These are phyloP conservation scores for Lathyrus aphaca DNA, from an alignment of 306 rosid genomes.

Conservation along the genomic window DNA sequence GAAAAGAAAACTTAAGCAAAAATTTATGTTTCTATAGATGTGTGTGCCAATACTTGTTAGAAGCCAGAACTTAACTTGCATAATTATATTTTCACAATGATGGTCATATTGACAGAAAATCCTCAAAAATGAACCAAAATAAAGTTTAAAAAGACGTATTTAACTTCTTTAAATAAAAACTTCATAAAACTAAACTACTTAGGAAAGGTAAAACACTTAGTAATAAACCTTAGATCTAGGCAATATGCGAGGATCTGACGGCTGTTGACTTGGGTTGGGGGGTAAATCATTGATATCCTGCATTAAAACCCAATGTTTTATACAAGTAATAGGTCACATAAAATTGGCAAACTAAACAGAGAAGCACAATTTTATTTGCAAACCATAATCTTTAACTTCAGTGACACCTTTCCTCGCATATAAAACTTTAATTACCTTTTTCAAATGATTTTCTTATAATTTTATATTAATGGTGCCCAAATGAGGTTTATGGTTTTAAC, in stretches of 20 bases:
- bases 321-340: constrained; percentile 32
- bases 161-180: constrained; percentile 7
- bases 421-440: constrained; percentile 8
- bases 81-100: constrained; percentile 15
- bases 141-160: constrained; percentile 5
- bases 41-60: neutral
- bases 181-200: constrained; percentile 27
- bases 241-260: constrained; percentile 69
- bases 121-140: constrained; percentile 32
- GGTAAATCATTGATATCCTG: constrained; percentile 77
- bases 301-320: constrained; percentile 42
- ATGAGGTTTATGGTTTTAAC: constrained; percentile 22
- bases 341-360: constrained; percentile 24
- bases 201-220: constrained; percentile 28
- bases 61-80: constrained; percentile 8
- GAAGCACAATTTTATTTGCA: constrained; percentile 19
- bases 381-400: constrained; percentile 25
- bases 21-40: neutral
- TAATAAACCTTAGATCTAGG: constrained; percentile 68
- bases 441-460: neutral
- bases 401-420: constrained; percentile 8
- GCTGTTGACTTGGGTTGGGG: constrained; percentile 77
- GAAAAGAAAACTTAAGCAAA: constrained; percentile 24
- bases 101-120: constrained; percentile 27
- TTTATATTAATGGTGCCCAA: constrained; percentile 16